These are phyloP conservation scores for Arthrinium phaeospermum DNA, from an alignment of 2,329 filamentous ascomycete species.

Conservation along the genomic window DNA sequence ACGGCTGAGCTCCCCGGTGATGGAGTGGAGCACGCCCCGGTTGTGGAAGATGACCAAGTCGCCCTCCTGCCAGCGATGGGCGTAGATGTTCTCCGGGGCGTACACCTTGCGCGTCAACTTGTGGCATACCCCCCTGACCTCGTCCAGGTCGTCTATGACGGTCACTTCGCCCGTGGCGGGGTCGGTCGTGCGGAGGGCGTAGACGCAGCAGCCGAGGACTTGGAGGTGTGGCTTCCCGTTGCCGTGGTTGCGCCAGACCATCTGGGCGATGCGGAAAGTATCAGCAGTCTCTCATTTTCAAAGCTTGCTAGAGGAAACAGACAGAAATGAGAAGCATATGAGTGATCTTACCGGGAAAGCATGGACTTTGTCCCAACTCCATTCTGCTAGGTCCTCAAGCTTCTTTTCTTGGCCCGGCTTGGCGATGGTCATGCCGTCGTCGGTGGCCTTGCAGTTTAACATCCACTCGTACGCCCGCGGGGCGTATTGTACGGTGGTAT, in stretches of 20 bases:
- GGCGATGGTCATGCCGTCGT: constrained; percentile 72
- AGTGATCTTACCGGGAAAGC: neutral
- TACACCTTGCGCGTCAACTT: constrained; percentile 75
- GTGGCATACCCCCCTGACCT: constrained; percentile 72
- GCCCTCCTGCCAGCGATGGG: constrained; percentile 78
- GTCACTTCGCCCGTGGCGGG: constrained; percentile 71
- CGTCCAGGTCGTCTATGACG: constrained; percentile 69
- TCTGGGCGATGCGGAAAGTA: neutral
- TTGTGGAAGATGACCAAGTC: constrained; percentile 83
- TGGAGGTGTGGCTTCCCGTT: constrained; percentile 73
- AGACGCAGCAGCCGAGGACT: constrained; percentile 48
- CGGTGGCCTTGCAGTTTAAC: constrained; percentile 67
- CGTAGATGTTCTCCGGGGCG: constrained; percentile 69
- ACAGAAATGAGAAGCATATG: neutral
- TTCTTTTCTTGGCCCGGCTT: constrained; percentile 69
- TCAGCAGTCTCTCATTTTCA: constrained; percentile 76
- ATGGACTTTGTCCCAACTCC: constrained; percentile 17
- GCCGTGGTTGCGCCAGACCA: constrained; percentile 79
- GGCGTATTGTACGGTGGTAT: constrained; percentile 76
- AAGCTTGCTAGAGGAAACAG: constrained; percentile 57
- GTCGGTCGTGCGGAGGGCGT: constrained; percentile 73
- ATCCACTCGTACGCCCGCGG: constrained; percentile 86
- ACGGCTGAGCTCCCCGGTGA: constrained; percentile 72
- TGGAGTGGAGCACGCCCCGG: constrained; percentile 74
- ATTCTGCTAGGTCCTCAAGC: constrained; percentile 60